Evolutionary conservation across 257 asterid species (phyloP).

Genomic region (Linderniella brevidens): DNA sequence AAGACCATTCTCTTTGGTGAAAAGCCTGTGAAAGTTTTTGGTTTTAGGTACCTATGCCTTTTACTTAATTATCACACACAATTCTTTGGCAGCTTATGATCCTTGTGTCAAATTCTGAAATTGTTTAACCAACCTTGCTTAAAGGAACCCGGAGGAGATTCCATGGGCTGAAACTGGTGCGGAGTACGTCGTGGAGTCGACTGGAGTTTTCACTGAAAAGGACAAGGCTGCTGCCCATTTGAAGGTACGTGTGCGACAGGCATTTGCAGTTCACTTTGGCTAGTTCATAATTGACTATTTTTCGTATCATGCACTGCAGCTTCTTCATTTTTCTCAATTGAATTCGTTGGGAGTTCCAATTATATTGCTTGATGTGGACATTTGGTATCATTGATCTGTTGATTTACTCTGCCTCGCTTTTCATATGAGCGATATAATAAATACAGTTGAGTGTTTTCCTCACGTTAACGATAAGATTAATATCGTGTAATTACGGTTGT

Average conservation of each 20-base stretch:
- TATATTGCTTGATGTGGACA: too few relatives aligned
- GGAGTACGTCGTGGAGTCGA: slow-evolving; percentile 30
- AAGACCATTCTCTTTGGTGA: slow-evolving; percentile 48
- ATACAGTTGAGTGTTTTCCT: too few relatives aligned
- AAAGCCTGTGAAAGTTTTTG: slow-evolving; percentile 32
- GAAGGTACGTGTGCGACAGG: slow-evolving; percentile 17
- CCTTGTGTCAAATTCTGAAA: not conserved
- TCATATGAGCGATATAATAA: too few relatives aligned
- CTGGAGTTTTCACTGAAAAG: slow-evolving; percentile 41
- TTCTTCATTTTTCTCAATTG: not conserved
- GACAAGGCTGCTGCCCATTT: slow-evolving; percentile 40
- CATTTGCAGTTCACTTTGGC: not conserved
- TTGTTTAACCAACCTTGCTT: slow-evolving; percentile 1
- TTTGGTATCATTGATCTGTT: too few relatives aligned
- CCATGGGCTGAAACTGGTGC: slow-evolving; percentile 40
- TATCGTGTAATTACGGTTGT: too few relatives aligned
- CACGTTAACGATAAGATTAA: too few relatives aligned
- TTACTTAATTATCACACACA: not conserved
- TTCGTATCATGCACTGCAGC: not conserved
- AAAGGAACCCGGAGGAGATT: slow-evolving; percentile 32
- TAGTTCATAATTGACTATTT: not conserved
- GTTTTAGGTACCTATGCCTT: slow-evolving; percentile 15
- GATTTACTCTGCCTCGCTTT: too few relatives aligned
- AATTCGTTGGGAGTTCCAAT: not conserved
- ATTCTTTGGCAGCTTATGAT: not conserved